These are phyloP conservation scores for Chalaropsis ovoidea DNA, from an alignment of 2,329 filamentous ascomycete species.

Conservation along the genomic window DNA sequence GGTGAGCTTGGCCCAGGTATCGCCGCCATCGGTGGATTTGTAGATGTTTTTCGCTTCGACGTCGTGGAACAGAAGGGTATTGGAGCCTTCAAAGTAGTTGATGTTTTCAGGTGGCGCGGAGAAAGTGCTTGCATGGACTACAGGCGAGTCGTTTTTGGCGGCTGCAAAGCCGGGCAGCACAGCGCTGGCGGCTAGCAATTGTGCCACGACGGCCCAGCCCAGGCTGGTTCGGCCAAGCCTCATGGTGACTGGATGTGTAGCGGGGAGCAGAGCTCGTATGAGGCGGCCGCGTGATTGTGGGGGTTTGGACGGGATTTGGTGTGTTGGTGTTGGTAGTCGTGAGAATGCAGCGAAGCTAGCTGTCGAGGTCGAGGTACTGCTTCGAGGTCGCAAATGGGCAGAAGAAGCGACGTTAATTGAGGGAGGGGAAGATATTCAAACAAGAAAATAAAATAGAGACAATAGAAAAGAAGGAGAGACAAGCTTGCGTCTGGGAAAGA, in stretches of 20 bases:
- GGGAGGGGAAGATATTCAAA: neutral
- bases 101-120: slow-evolving; percentile 56
- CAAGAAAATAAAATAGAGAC: neutral
- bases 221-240: slow-evolving; percentile 19
- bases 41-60: slow-evolving; percentile 53
- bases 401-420: neutral
- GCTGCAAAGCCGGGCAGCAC: slow-evolving; percentile 22
- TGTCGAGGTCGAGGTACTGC: too few species aligned
- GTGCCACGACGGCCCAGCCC: slow-evolving; percentile 21
- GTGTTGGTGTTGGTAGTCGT: neutral
- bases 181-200: slow-evolving; percentile 20
- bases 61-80: slow-evolving; percentile 69
- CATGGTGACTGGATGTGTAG: slow-evolving; percentile 10
- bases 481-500: neutral
- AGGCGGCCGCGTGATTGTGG: neutral
- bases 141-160: slow-evolving; percentile 53
- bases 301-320: neutral
- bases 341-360: neutral
- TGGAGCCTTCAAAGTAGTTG: slow-evolving; percentile 85
- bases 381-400: too few species aligned
- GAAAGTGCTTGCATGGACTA: slow-evolving; percentile 55
- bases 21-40: slow-evolving; percentile 71
- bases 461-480: slow-evolving; percentile 1
- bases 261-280: too few species aligned
- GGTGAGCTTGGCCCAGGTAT: slow-evolving; percentile 58